A percentile compares a stretch with the other conserved stretches of the same genome.
These are phyloP conservation scores for Cyberlindnera xylosilytica DNA, from an alignment of 805 yeast genomes.

Conservation along the genomic window DNA sequence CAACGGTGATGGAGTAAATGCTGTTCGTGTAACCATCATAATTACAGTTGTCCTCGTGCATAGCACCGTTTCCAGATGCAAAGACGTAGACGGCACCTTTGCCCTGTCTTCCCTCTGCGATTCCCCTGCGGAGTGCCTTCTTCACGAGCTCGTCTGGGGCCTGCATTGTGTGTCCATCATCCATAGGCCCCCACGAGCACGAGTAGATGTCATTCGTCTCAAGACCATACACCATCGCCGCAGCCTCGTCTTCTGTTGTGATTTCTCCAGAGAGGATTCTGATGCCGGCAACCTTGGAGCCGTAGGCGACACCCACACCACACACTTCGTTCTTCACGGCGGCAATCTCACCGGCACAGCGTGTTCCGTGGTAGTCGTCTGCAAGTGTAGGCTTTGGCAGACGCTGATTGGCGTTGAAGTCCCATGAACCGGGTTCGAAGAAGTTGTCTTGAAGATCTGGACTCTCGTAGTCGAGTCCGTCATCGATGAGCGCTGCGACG, in stretches of 20 bases:
- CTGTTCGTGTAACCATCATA: slow-evolving; percentile 97
- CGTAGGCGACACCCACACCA: slow-evolving; percentile 96
- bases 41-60: slow-evolving; percentile 83
- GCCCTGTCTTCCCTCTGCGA: slow-evolving; percentile 72
- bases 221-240: slow-evolving; percentile 74
- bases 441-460: slow-evolving; percentile 71
- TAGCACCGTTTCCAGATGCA: slow-evolving; percentile 94
- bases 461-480: slow-evolving; percentile 84
- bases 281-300: slow-evolving; percentile 83
- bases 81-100: slow-evolving; percentile 90
- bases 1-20: slow-evolving; percentile 90
- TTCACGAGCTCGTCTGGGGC: slow-evolving; percentile 78
- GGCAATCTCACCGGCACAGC: slow-evolving; percentile 98
- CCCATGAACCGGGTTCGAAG: slow-evolving; percentile 84
- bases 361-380: slow-evolving; percentile 92
- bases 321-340: slow-evolving; percentile 78
- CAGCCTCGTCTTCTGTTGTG: slow-evolving; percentile 86
- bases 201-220: slow-evolving; percentile 91
- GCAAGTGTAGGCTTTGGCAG: slow-evolving; percentile 75
- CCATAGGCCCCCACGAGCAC: slow-evolving; percentile 98
- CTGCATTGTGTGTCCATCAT: slow-evolving; percentile 83
- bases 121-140: slow-evolving; percentile 81
- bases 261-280: slow-evolving; percentile 81
- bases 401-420: slow-evolving; percentile 72
- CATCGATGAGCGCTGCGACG: slow-evolving; percentile 88